Conservation (phyloP, 495 filamentous ascomycete species). For the Podospora anserina region DNA sequence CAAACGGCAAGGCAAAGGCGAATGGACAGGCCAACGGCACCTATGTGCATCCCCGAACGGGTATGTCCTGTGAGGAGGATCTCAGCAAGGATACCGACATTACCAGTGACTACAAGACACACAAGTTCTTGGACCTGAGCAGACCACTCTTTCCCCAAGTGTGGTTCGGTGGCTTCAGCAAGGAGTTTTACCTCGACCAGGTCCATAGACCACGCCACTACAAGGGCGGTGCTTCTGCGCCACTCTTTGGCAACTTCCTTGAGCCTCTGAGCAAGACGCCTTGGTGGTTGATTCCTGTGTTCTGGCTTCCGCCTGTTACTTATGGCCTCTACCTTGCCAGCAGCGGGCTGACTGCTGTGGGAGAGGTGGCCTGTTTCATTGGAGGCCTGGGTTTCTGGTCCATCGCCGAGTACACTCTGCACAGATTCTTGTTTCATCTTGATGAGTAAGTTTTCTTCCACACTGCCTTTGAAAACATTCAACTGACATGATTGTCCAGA, state of each 20-base stretch:
- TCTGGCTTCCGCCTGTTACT: constrained; percentile 81
- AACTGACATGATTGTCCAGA: constrained; percentile 40
- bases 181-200: constrained; percentile 93
- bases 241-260: constrained; percentile 95
- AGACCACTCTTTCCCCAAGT: constrained; percentile 84
- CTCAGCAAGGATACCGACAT: constrained; percentile 80
- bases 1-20: constrained; percentile 27
- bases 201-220: constrained; percentile 95
- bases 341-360: constrained; percentile 46
- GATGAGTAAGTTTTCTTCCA: constrained; percentile 61
- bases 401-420: constrained; percentile 83
- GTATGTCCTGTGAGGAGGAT: constrained; percentile 82
- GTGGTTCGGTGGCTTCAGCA: constrained; percentile 82
- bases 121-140: constrained; percentile 92
- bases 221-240: constrained; percentile 85
- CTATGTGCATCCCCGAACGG: constrained; percentile 66
- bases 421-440: constrained; percentile 91
- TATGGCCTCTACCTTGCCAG: constrained; percentile 71
- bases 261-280: constrained; percentile 91
- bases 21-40: constrained; percentile 37
- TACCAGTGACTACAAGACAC: constrained; percentile 67
- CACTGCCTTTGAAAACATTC: not conserved
- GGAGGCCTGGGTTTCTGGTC: constrained; percentile 78
- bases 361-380: constrained; percentile 55
- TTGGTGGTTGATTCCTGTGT: constrained; percentile 80